Percentiles rank a stretch among this genome's conserved stretches.
phyloP scores from a whole-genome alignment of 225 moss, liverwort and hornwort species.

The Marchantia paleacea region DNA sequence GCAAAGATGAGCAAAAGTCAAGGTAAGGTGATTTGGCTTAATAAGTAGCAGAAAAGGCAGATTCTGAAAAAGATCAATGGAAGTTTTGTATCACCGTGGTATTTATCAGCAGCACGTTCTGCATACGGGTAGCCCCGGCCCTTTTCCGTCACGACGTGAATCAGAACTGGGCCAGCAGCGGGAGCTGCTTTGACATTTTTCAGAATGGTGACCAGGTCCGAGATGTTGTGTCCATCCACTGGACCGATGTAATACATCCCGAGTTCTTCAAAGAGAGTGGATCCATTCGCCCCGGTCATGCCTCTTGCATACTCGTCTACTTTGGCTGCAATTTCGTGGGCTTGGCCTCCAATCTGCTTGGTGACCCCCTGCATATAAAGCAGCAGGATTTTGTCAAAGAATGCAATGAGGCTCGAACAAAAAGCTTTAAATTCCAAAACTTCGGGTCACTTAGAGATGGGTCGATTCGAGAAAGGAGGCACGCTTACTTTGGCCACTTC shows the following conservation, averaged over 20 bases:
- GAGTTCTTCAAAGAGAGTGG: constrained; percentile 47
- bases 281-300: constrained; percentile 47
- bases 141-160: constrained; percentile 46
- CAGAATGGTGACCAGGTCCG: constrained; percentile 43
- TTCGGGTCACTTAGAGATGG: neutral
- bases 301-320: constrained; percentile 51
- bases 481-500: constrained; percentile 44
- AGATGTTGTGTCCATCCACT: constrained; percentile 48
- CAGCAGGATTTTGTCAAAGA: neutral
- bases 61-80: neutral
- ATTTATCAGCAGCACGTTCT: constrained; percentile 46
- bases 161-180: constrained; percentile 43
- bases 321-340: constrained; percentile 43
- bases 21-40: neutral
- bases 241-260: constrained; percentile 52
- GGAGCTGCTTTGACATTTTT: constrained; percentile 35
- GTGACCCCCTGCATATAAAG: constrained; percentile 32
- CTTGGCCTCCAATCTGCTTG: constrained; percentile 41
- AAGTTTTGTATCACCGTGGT: constrained; percentile 28
- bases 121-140: constrained; percentile 51
- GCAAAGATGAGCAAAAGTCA: neutral
- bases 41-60: neutral
- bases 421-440: neutral
- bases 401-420: neutral
- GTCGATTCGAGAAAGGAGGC: neutral